Evolutionary conservation across 805 yeast species (phyloP).

Genomic region (Ogataea haglerorum): DNA sequence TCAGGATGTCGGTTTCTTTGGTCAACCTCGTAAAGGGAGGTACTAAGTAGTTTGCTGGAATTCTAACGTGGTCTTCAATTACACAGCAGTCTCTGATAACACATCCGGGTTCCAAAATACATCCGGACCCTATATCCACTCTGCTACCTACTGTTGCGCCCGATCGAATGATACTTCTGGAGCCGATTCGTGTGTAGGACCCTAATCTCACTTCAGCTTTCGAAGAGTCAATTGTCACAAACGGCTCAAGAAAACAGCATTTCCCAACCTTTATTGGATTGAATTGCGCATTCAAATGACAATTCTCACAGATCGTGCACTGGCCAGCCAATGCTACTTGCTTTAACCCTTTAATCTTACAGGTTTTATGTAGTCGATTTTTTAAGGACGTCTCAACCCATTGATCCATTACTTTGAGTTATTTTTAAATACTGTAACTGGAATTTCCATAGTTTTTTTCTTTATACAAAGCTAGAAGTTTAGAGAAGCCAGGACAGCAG

Average conservation of each 20-base stretch:
- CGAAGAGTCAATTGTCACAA: slow-evolving; percentile 33
- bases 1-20: slow-evolving; percentile 2
- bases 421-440: too few species aligned
- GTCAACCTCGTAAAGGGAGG: slow-evolving; percentile 50
- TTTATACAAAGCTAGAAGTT: neutral
- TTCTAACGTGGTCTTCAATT: slow-evolving; percentile 37
- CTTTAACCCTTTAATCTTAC: slow-evolving; percentile 41
- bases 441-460: too few species aligned
- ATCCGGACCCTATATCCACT: slow-evolving; percentile 43
- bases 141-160: slow-evolving; percentile 46
- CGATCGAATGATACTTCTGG: slow-evolving; percentile 26
- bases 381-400: slow-evolving; percentile 53
- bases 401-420: slow-evolving; percentile 5
- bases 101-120: slow-evolving; percentile 36
- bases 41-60: slow-evolving; percentile 43
- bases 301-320: slow-evolving; percentile 39
- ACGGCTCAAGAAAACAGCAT: slow-evolving; percentile 37
- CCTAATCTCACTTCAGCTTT: slow-evolving; percentile 41
- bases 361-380: slow-evolving; percentile 44
- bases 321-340: slow-evolving; percentile 45
- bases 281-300: slow-evolving; percentile 17
- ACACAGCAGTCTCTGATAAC: slow-evolving; percentile 52
- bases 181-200: slow-evolving; percentile 43
- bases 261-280: slow-evolving; percentile 40
- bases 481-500: slow-evolving; percentile 11